Conservation (phyloP, 305 asterid species). For the Fraxinus dipetala region DNA sequence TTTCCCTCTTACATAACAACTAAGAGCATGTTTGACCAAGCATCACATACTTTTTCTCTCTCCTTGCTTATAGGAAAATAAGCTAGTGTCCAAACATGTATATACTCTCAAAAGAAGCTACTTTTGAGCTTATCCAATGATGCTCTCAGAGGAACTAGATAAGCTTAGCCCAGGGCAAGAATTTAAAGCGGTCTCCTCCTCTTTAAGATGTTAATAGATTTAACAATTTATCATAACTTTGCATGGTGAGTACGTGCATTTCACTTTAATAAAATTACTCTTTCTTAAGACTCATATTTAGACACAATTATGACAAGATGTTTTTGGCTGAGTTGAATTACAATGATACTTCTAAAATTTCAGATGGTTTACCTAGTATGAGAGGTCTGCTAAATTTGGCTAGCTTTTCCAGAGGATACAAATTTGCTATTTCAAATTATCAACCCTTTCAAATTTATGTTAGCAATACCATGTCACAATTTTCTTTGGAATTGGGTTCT, state of each 20-base stretch:
- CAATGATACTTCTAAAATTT: neutral
- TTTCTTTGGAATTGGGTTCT: neutral
- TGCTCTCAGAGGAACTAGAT: neutral
- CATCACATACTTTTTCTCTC: neutral
- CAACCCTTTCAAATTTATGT: neutral
- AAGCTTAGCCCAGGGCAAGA: conserved; percentile 1
- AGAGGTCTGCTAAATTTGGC: neutral
- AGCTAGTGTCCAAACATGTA: neutral
- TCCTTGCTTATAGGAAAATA: neutral
- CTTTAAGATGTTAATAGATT: neutral
- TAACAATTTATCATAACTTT: neutral
- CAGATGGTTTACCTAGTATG: neutral
- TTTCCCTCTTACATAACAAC: neutral
- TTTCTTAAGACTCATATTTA: neutral
- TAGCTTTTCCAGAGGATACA: neutral
- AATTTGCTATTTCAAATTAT: neutral
- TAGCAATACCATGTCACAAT: neutral
- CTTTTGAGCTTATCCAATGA: neutral
- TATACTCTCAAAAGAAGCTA: neutral
- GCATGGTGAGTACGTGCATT: neutral
- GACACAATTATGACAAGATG: neutral
- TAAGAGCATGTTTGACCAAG: neutral
- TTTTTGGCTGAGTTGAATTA: neutral
- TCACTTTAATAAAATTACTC: neutral
- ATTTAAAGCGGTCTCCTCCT: neutral